Base-by-base conservation (phyloP, 495 filamentous ascomycete genomes). In the Talaromyces liani region DNA sequence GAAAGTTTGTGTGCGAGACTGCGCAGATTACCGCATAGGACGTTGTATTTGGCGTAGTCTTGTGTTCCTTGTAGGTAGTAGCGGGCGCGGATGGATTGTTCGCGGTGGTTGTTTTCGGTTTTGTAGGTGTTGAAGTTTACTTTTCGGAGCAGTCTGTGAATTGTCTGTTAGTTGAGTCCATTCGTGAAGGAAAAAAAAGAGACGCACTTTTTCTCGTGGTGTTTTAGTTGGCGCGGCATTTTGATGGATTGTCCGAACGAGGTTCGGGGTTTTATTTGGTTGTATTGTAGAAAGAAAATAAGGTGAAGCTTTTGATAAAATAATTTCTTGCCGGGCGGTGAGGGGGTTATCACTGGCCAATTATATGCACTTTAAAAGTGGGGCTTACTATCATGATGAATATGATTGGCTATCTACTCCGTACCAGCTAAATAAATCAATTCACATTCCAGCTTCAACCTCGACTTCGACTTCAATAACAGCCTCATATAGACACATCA, bases 101-200 rank as follows among this genome's bases (percentile, higher is more conserved):
- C 88, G 73, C 93, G 86, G 81, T 98, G 95, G 66, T 82, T 77
- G 70, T 87, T 82, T 78, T 98, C 93, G 70, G 87, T 87, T 77
- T 92, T 91, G 82, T 93, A 98, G 71, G 88, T 93, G 67, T 91
- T 86, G 78, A 98, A 94, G 75, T 98, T 92, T 74, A 95, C 92
- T 79, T 98, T 98, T 63, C 87, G 85, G 72, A 97, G 87, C 69
- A 91, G 84, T 72, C 80, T 84, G 69, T n/a, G 4, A 12, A 12
- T 41, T 14, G 45, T 18, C n/a, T 36, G 33, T 49, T 63, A 53
- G 34, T 41, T 25, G 16, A 8, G n/a, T 34, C 3, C 61, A 24
- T 64, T 64, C 69, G 65, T 69, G 58, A 64, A 10, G 22, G 18
- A 5, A 27, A 33, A 47, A 56, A 24, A 47, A 62, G 72, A 3